phyloP scores from a whole-genome alignment of 352 stramenopile species.

The Globisporangium barbulae region DNA sequence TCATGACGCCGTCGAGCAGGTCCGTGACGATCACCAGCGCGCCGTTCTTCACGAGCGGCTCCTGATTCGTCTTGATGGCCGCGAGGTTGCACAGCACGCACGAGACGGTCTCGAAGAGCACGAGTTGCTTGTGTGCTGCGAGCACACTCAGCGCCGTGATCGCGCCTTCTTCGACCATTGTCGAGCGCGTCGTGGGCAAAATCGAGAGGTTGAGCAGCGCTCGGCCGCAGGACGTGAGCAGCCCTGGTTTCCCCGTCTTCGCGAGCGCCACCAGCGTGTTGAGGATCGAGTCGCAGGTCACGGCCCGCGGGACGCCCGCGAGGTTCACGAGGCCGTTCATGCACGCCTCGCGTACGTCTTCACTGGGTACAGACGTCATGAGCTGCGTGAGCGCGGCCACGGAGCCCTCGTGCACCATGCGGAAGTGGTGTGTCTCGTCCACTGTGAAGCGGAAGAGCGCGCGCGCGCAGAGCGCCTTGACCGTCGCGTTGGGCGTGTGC shows the following conservation, averaged over 20 bases:
- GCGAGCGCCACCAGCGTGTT: slow-evolving; percentile 43
- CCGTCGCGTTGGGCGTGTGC: slow-evolving; percentile 54
- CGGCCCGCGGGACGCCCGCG: slow-evolving; percentile 58
- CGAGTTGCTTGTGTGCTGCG: slow-evolving; percentile 27
- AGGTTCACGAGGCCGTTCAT: slow-evolving; percentile 77
- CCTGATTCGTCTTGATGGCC: slow-evolving; percentile 59
- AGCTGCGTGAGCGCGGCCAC: slow-evolving; percentile 65
- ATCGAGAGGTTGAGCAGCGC: slow-evolving; percentile 80
- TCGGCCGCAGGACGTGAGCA: slow-evolving; percentile 40
- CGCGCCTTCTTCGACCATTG: slow-evolving; percentile 72
- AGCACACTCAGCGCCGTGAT: slow-evolving; percentile 56
- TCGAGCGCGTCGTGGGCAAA: slow-evolving; percentile 61
- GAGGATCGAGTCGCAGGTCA: slow-evolving; percentile 69
- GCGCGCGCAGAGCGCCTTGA: slow-evolving; percentile 69
- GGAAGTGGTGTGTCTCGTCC: slow-evolving; percentile 72
- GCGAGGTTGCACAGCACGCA: slow-evolving; percentile 62
- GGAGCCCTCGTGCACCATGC: slow-evolving; percentile 74
- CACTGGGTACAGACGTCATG: slow-evolving; percentile 41
- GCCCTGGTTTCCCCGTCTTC: slow-evolving; percentile 26
- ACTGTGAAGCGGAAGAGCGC: slow-evolving; percentile 68
- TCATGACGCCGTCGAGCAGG: slow-evolving; percentile 30
- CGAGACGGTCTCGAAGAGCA: slow-evolving; percentile 40
- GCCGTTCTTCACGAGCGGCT: slow-evolving; percentile 55
- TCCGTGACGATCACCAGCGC: slow-evolving; percentile 45
- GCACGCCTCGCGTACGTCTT: slow-evolving; percentile 55